Evolutionary conservation across 78 protist genomes (phyloP), one percentile per base, ranked within the genome.

Genomic region (Dictyostelium firmibasis): DNA sequence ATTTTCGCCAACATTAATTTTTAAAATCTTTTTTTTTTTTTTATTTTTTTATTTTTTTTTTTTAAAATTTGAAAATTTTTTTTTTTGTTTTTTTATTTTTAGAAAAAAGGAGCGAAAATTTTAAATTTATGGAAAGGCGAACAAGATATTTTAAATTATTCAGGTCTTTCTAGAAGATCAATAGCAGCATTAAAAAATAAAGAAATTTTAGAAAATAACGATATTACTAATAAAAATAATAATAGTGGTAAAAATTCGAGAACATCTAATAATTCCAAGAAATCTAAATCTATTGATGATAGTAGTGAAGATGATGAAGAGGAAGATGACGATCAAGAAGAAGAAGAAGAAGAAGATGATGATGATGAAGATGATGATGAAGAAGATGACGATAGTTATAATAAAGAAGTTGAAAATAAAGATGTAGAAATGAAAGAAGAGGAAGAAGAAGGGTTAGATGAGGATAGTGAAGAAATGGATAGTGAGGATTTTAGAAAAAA

Each of bases 111-210:
- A 36, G n/a, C 33, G 18, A 38, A 38, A 38, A n/a, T 20, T 29
- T 76, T 38, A 31, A 25, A 25, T 9, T 38, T 76, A 41, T 76
- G 83, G 83, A 38, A 76, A n/a, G 57, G 57, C 20, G 83, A 76
- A 41, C 23, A 36, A 36, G 83, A 76, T 23, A 29, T 76, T 23
- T 38, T 76, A n/a, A 76, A 76, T 23, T 38, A 76, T 41, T 29
- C 47, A 3, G 57, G 47, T 38, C 35, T 33, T n/a, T 38, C 83
- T 7, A 76, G 83, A 38, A 33, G 62, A 9, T n/a, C 62, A 23
- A 76, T 33, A 36, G 83, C 83, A 36, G 83, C 50, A 72, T 72
- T 72, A 33, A 72, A 72, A 35, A 72, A 27, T 72, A 27, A 72
- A 72, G 36, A 33, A 13, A 33, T 16, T 31, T 27, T 31, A 31